phyloP scores from a whole-genome alignment of 1,284 basidiomycete species.

The Cryptococcus sp. region DNA sequence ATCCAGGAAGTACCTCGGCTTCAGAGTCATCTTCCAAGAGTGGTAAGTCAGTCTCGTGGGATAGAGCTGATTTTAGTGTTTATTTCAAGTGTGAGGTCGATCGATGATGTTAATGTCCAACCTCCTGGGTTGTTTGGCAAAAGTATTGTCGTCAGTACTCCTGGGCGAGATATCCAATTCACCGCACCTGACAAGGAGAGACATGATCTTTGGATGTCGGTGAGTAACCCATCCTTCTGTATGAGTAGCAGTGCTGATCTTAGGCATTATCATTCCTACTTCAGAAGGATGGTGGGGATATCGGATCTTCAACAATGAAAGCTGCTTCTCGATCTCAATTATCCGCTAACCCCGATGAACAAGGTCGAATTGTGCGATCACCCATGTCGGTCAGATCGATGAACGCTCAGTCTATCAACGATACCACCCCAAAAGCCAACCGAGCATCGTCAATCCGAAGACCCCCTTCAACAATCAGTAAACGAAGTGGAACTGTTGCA shows the following conservation, averaged over 20 bases:
- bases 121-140: constrained; percentile 89
- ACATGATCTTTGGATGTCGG: constrained; percentile 94
- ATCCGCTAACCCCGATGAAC: constrained; percentile 36
- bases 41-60: constrained; percentile 57
- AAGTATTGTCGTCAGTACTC: constrained; percentile 87
- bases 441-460: constrained; percentile 55
- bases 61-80: constrained; percentile 62
- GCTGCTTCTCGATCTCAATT: constrained; percentile 19
- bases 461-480: constrained; percentile 55
- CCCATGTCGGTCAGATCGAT: constrained; percentile 38
- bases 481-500: constrained; percentile 81
- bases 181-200: constrained; percentile 89
- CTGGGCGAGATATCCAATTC: constrained; percentile 94
- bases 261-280: constrained; percentile 43
- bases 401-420: constrained; percentile 25
- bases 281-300: constrained; percentile 14
- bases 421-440: constrained; percentile 34
- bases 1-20: constrained; percentile 81
- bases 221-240: constrained; percentile 46
- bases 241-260: neutral
- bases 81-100: constrained; percentile 83
- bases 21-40: constrained; percentile 94
- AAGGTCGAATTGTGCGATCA: constrained; percentile 31
- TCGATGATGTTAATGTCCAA: constrained; percentile 87
- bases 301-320: constrained; percentile 15